phyloP scores from a whole-genome alignment of 306 rosid genomes.

The Lagenaria siceraria region DNA sequence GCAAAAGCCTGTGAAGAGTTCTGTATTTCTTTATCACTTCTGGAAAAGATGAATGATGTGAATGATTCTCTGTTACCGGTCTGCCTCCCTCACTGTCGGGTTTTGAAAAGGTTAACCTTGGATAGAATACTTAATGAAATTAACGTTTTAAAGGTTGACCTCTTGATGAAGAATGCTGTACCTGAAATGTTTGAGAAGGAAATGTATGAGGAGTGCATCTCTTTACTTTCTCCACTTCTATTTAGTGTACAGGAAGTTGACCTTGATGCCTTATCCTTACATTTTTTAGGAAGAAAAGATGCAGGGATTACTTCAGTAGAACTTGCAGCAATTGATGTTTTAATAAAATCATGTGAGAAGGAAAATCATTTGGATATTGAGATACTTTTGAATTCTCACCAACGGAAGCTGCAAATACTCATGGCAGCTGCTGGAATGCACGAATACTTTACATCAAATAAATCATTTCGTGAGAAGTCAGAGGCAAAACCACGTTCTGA shows the following conservation, averaged over 20 bases:
- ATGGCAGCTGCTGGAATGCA: conserved; percentile 61
- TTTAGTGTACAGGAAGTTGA: conserved; percentile 55
- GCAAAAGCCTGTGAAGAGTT: conserved; percentile 73
- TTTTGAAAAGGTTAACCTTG: conserved; percentile 51
- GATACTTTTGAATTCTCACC: conserved; percentile 63
- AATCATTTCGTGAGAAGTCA: conserved; percentile 30
- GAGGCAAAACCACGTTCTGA: conserved; percentile 33
- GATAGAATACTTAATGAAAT: conserved; percentile 73
- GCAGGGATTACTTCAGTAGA: conserved; percentile 51
- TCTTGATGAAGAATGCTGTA: conserved; percentile 74
- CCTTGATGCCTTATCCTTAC: conserved; percentile 47
- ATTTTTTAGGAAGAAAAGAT: conserved; percentile 35
- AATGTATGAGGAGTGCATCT: conserved; percentile 51
- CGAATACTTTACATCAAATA: conserved; percentile 39
- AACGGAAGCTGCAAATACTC: conserved; percentile 73
- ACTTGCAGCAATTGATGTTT: conserved; percentile 72
- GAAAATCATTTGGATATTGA: conserved; percentile 54
- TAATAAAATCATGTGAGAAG: conserved; percentile 79
- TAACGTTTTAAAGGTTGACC: conserved; percentile 65
- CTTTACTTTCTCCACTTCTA: conserved; percentile 78
- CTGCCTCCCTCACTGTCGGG: conserved; percentile 58
- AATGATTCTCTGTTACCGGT: conserved; percentile 33
- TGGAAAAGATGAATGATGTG: conserved; percentile 30
- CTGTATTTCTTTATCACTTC: conserved; percentile 51
- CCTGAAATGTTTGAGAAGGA: conserved; percentile 64